Conservation (phyloP, 2,329 filamentous ascomycete genomes). For the Volutella citrinella region DNA sequence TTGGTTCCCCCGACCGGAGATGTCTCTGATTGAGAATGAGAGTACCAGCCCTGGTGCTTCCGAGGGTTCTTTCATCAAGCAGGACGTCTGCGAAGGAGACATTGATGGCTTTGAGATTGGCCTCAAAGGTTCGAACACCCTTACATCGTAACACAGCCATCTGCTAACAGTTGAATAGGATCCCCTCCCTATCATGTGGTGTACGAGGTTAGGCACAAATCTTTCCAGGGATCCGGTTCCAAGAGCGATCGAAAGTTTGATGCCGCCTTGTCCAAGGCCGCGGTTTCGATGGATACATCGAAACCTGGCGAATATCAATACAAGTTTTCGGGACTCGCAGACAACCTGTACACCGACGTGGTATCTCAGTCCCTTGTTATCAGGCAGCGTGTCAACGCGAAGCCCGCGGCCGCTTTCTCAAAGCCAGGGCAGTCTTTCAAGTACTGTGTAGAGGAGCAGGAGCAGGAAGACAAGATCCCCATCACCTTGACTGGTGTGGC, state of each 20-base stretch:
- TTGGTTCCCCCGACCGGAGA: conserved; percentile 79
- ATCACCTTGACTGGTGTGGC: conserved; percentile 78
- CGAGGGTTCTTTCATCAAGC: conserved; percentile 66
- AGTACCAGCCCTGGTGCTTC: conserved; percentile 51
- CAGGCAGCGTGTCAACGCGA: conserved; percentile 79
- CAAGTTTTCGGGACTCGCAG: conserved; percentile 76
- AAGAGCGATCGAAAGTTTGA: conserved; percentile 70
- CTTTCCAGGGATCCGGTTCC: conserved; percentile 62
- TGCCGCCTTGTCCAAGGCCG: conserved; percentile 70
- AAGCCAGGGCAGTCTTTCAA: conserved; percentile 92
- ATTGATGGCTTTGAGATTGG: conserved; percentile 83
- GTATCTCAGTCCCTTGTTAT: conserved; percentile 66
- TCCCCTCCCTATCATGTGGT: conserved; percentile 78
- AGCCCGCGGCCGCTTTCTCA: conserved; percentile 76
- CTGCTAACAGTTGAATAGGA: conserved; percentile 48
- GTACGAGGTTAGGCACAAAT: conserved; percentile 75
- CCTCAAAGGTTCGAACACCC: conserved; percentile 60
- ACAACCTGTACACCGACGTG: conserved; percentile 77
- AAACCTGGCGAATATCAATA: conserved; percentile 84
- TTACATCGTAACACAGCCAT: not conserved
- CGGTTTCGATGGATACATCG: conserved; percentile 80
- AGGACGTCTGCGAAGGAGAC: conserved; percentile 89
- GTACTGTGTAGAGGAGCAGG: conserved; percentile 83
- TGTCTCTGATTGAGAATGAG: conserved; percentile 64
- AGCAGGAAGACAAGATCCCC: conserved; percentile 81